Conservation (phyloP, 2,329 filamentous ascomycete species). For the Cladosporium sp. region DNA sequence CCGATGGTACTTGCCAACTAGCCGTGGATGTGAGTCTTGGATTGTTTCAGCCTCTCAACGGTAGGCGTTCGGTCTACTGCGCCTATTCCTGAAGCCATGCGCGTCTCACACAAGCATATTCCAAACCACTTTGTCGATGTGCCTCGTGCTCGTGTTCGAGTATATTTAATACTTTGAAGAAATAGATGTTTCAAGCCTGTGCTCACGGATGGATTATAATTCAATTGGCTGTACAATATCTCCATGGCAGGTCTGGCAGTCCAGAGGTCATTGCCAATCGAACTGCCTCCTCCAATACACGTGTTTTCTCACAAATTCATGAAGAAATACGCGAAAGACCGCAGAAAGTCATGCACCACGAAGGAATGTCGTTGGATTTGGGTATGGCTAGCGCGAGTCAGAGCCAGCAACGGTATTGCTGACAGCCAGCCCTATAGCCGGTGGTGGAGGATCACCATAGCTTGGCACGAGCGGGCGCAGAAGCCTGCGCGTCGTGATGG, state of each 20-base stretch:
- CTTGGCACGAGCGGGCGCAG: slow-evolving; percentile 11
- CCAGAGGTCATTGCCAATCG: neutral
- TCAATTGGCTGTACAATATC: neutral
- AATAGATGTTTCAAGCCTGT: neutral
- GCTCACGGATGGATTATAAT: too few species aligned
- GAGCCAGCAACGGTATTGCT: neutral
- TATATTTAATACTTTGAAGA: neutral
- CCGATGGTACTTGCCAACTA: neutral
- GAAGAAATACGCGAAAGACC: neutral
- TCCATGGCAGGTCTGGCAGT: neutral
- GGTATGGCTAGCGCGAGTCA: slow-evolving; percentile 13
- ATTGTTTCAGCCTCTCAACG: neutral
- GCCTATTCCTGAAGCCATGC: neutral
- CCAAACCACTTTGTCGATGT: neutral
- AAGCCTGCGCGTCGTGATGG: neutral
- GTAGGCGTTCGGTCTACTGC: neutral
- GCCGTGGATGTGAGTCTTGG: neutral
- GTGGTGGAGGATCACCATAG: neutral
- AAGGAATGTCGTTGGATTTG: slow-evolving; percentile 12
- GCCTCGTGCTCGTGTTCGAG: neutral
- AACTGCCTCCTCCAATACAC: neutral
- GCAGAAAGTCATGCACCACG: neutral
- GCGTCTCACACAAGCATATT: neutral
- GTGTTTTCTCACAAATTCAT: neutral
- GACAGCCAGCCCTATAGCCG: neutral